These are phyloP conservation scores for Coemansia sp. DNA, from an alignment of 192 early-diverging fungal genomes.

Conservation along the genomic window DNA sequence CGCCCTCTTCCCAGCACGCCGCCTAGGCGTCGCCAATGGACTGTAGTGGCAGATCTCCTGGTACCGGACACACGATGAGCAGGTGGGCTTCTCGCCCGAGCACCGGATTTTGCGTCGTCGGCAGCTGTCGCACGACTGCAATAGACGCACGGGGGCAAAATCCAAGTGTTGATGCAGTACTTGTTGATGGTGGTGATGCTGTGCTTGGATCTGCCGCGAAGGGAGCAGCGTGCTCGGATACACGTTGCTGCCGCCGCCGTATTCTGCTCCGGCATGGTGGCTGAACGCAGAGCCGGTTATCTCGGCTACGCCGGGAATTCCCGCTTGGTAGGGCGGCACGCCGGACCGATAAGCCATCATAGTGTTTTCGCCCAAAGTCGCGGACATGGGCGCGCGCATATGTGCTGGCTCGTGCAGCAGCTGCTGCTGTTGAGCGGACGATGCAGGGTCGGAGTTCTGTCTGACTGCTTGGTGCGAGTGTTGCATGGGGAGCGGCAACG, in stretches of 20 bases:
- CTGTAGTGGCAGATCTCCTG: constrained; percentile 56
- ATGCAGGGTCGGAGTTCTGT: background rate
- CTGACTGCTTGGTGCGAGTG: constrained; percentile 1
- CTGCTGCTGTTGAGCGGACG: background rate
- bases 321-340: background rate
- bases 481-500: background rate
- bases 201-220: constrained; percentile 26
- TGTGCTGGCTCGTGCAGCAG: background rate
- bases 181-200: constrained; percentile 9
- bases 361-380: background rate
- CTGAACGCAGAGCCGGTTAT: background rate
- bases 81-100: constrained; percentile 52
- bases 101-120: constrained; percentile 52
- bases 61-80: constrained; percentile 48
- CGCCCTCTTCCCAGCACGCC: constrained; percentile 34
- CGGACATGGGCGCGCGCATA: background rate
- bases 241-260: background rate
- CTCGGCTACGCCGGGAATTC: background rate
- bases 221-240: constrained; percentile 36
- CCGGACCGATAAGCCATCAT: background rate
- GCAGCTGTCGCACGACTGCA: constrained; percentile 56
- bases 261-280: background rate
- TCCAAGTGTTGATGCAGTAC: constrained; percentile 18
- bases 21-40: constrained; percentile 44
- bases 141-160: constrained; percentile 25